These are phyloP conservation scores for Flaveria brownii DNA, from an alignment of 129 eudicot species.

Conservation along the genomic window DNA sequence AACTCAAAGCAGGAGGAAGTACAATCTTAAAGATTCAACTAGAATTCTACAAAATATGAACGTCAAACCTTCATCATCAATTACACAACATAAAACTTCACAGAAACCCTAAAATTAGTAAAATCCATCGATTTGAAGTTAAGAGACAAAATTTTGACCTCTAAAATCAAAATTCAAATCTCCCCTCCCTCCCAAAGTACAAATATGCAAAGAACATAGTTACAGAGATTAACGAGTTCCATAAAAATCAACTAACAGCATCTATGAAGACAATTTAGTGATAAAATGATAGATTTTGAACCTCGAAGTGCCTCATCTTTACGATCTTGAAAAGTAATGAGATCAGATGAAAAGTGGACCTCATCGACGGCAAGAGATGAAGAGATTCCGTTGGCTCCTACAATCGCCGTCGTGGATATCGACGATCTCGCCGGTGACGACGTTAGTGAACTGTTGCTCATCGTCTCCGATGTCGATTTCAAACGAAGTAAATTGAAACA, in stretches of 20 bases:
- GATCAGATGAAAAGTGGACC: slow-evolving; percentile 55
- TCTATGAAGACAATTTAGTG: not conserved
- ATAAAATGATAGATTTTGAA: slow-evolving; percentile 14
- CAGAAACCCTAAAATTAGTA: not conserved
- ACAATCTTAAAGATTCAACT: not conserved
- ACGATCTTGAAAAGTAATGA: slow-evolving; percentile 62
- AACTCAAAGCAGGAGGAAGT: not conserved
- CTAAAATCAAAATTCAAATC: not conserved
- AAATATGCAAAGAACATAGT: not conserved
- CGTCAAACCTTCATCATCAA: not conserved
- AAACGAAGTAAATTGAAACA: not conserved
- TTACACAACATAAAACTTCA: too few relatives aligned
- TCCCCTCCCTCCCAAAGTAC: not conserved
- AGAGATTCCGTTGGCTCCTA: slow-evolving; percentile 41
- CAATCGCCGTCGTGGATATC: slow-evolving; percentile 59
- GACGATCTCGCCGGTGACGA: slow-evolving; percentile 76
- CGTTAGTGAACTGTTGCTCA: slow-evolving; percentile 66
- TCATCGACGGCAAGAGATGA: slow-evolving; percentile 49
- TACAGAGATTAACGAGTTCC: not conserved
- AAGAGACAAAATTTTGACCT: too few relatives aligned
- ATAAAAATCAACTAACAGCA: not conserved
- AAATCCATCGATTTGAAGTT: too few relatives aligned
- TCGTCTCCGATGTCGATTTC: slow-evolving; percentile 22
- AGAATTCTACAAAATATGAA: not conserved
- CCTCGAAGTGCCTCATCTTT: slow-evolving; percentile 70